Base-by-base conservation (phyloP, 2,329 filamentous ascomycete genomes). In the Fusarium pilosicola region DNA sequence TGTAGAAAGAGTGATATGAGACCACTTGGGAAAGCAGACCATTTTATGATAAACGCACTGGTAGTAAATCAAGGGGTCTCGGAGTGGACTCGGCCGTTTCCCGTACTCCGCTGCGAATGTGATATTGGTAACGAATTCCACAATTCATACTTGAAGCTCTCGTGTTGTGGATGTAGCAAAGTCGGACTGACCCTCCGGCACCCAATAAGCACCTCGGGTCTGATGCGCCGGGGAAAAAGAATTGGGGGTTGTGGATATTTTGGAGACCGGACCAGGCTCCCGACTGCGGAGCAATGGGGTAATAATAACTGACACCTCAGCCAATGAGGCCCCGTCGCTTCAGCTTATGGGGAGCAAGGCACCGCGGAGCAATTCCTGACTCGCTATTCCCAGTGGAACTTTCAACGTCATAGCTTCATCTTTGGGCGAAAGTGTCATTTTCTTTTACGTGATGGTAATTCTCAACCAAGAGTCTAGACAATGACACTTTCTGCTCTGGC, bases 381-480 rank as follows among this genome's bases (percentile, higher is more conserved):
- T 72, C 45, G 63, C 69, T 68, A 52, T 56, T 28, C 9, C 17
- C 42, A 46, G 70, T 74, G 70, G 71, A 61, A 60, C 56, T 62
- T 12, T 9, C 39, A 62, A 71, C 71, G 71, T 74, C 71, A 74
- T 71, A 62, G 66, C 46, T 52, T 17, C 26, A 10, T 24, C 3
- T 34, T 48, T 20, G 18, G 13, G n/a, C 5, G 22, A 34, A 15
- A 9, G 10, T 20, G 24, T 24, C 62, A 5, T 62, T 74, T 74
- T 61, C 56, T 73, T 62, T 74, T 74, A 74, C 71, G 71, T 74
- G 64, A 66, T 71, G 22, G 3, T 15, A 61, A 55, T 38, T 58
- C 59, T 26, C 5, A 9, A 22, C 32, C 0, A 1, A 28, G 32
- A 36, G 49, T 38, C 49, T 38, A 54, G 49, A 54, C 49, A 36